Base-by-base conservation (phyloP, 495 filamentous ascomycete genomes). In the Trichoderma parareesei region DNA sequence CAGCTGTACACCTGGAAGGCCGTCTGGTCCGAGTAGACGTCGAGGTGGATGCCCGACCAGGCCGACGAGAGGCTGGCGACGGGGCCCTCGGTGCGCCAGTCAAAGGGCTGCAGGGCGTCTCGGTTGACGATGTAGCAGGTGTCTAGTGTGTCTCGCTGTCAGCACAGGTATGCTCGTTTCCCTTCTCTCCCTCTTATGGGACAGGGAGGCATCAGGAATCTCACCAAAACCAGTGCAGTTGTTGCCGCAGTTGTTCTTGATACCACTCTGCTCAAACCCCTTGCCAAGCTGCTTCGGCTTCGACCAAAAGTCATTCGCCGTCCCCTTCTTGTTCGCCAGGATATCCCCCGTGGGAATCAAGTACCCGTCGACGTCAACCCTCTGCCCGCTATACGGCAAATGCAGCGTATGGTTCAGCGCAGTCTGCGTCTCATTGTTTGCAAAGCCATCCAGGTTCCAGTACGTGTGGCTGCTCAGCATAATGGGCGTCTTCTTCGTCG, bases 361-460 rank as follows among this genome's bases (percentile, higher is more conserved):
- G 66, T 92, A 91, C 67, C 78, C 82, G 75, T 96, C 91, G 4
- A 84, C 85, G n/a, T 71, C 89, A 38, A 93, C 76, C 66, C 88
- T 84, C 65, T 88, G 86, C 40, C 83, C 82, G 48, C 85, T 85
- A 66, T 89, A 85, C 3, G 91, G 91, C 69, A 95, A 68, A 65
- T 87, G 84, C 46, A 96, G 76, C 61, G 81, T 83, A 73, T 94
- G 84, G 69, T 92, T 87, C n/a, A 95, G 78, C 35, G 85, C 80
- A 7, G 78, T 82, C 16, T 81, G 71, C 3, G 87, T 86, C 70
- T 87, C 77, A 38, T 79, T 77, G 71, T 85, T 84, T 65, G 79
- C 75, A 73, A 92, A 96, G 10, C 85, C 91, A 72, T 93, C 90
- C 64, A 96, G 78, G 75, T 95, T 94, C 90, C 90, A 96, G 78